These are phyloP conservation scores for Colletotrichum liriopes DNA, from an alignment of 2,329 filamentous ascomycete species.

Conservation along the genomic window DNA sequence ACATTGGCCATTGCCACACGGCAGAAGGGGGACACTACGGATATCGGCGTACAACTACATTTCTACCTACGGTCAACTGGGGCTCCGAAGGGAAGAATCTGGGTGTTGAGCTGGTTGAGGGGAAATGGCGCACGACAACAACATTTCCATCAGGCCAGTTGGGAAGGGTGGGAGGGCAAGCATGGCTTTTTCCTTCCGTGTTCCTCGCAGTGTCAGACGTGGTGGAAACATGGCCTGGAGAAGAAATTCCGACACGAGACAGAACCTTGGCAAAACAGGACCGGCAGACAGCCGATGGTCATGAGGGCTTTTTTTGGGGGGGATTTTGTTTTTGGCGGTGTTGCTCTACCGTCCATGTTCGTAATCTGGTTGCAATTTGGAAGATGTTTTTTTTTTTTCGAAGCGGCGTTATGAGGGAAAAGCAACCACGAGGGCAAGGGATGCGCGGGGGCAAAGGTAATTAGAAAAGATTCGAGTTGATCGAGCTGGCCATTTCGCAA, in stretches of 20 bases:
- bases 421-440: conserved; percentile 34
- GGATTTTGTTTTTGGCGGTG: neutral
- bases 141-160: conserved; percentile 9
- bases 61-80: conserved; percentile 37
- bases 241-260: conserved; percentile 40
- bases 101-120: conserved; percentile 22
- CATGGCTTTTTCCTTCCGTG: conserved; percentile 5
- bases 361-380: conserved; percentile 35
- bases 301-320: conserved; percentile 3
- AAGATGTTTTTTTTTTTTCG: conserved; percentile 11
- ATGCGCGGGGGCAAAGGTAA: conserved; percentile 11
- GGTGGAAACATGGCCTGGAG: conserved; percentile 22
- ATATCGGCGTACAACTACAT: conserved; percentile 42
- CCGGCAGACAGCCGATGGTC: conserved; percentile 35
- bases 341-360: conserved; percentile 23
- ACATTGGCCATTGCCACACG: conserved; percentile 42
- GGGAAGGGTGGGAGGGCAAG: conserved; percentile 5
- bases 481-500: conserved; percentile 12
- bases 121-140: conserved; percentile 16
- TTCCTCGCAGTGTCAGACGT: conserved; percentile 18
- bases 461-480: conserved; percentile 20
- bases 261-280: conserved; percentile 39
- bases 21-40: conserved; percentile 39
- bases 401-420: conserved; percentile 36
- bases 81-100: conserved; percentile 2